Evolutionary conservation across 345 rosid genomes (phyloP), one percentile per base, ranked within the genome.

Genomic region (Durio zibethinus): DNA sequence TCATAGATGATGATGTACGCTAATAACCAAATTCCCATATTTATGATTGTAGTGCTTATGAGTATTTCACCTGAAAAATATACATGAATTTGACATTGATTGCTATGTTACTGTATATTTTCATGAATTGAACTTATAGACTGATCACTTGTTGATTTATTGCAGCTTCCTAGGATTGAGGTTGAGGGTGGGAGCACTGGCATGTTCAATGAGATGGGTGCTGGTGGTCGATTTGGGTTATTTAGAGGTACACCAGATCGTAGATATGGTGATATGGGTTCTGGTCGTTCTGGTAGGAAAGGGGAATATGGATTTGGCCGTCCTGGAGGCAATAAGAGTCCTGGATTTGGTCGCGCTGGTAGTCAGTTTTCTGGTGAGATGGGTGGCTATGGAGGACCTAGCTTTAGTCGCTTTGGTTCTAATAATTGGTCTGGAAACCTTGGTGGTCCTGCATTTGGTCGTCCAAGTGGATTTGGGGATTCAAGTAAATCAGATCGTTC

Each of bases 361-460:
- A n/a, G 75, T 52, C 75, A 54, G 4, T 72, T 72, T 72, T 52
- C 47, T 72, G 62, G 38, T 33, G 62, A 52, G 20, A 53, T 20
- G 62, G 62, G 47, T 52, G 62, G 75, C 31, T 72, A 20, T 72
- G 75, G 62, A n/a, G 45, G 75, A n/a, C 33, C 61, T 72, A 52
- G 29, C 47, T 52, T 47, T 53, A 33, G 62, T 72, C 29, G 75
- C 12, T 48, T 31, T 50, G 60, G 61, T 71, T 71, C 60, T 48
- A 50, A 71, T 71, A 31, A 20, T 50, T 20, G 43, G 27, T 72
- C 62, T 52, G 75, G 62, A 53, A 72, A 35, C 62, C 53, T 52
- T n/a, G 47, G 75, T 52, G 60, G 43, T 70, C 18, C 40, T 29
- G 7, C 57, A 70, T 47, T 48, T 3, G 15, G 53, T 2, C 42